Evolutionary conservation across 2,329 filamentous ascomycete species (phyloP).

Genomic region (Aspergillus hortae): DNA sequence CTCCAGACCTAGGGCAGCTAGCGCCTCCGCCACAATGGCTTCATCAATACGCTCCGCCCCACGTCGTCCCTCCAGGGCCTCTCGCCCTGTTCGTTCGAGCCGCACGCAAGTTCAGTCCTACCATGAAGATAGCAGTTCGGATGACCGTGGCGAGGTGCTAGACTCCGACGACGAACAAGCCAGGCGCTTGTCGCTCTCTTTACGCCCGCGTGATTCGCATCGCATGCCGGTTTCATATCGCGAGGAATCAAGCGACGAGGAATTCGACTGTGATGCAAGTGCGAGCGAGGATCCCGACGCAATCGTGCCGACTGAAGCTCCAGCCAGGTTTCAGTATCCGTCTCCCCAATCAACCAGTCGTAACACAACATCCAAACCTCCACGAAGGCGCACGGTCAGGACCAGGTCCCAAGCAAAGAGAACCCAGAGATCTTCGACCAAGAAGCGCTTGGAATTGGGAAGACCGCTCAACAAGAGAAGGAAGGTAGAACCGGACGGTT

Average conservation of each 20-base stretch:
- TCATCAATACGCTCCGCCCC: slow-evolving; percentile 20
- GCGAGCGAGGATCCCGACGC: slow-evolving; percentile 11
- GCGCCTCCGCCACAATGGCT: slow-evolving; percentile 24
- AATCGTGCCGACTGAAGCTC: slow-evolving; percentile 9
- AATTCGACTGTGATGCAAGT: slow-evolving; percentile 13
- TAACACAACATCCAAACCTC: slow-evolving; percentile 6
- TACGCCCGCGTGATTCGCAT: slow-evolving; percentile 29
- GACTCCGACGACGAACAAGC: slow-evolving; percentile 11
- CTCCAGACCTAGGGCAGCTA: slow-evolving; percentile 12
- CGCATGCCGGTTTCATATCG: slow-evolving; percentile 29
- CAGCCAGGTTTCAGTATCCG: slow-evolving; percentile 5
- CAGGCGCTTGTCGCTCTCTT: slow-evolving; percentile 21
- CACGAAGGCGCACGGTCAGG: slow-evolving; percentile 16
- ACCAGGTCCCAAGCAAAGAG: slow-evolving; percentile 19
- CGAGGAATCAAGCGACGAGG: slow-evolving; percentile 32
- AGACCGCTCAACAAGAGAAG: slow-evolving; percentile 24
- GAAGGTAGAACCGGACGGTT: slow-evolving; percentile 18
- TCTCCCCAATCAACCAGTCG: slow-evolving; percentile 8
- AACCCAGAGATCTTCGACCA: slow-evolving; percentile 13
- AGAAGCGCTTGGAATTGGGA: slow-evolving; percentile 17
- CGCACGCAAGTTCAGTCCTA: slow-evolving; percentile 36
- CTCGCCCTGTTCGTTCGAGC: slow-evolving; percentile 34
- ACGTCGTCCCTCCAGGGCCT: slow-evolving; percentile 17
- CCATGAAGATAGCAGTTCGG: slow-evolving; percentile 34
- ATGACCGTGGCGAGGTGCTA: slow-evolving; percentile 17